Conservation (phyloP, 2,329 filamentous ascomycete species). For the Aureobasidium pullulans region DNA sequence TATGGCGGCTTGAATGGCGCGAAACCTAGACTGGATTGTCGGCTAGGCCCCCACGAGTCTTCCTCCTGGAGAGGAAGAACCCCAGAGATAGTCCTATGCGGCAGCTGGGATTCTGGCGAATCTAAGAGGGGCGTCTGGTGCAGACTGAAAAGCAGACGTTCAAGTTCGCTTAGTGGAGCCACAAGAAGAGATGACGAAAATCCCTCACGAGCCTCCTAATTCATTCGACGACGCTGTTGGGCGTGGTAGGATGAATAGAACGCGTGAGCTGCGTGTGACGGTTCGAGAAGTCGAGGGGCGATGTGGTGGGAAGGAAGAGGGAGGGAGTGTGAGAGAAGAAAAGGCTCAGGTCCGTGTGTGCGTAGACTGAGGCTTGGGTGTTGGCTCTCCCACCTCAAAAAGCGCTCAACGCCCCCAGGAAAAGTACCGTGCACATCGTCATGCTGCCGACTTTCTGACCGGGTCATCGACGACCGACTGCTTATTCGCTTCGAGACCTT, state of each 20-base stretch:
- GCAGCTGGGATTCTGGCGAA: constrained; percentile 75
- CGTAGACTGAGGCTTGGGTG: neutral
- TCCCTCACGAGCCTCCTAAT: neutral
- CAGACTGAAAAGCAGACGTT: constrained; percentile 37
- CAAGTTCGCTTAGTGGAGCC: constrained; percentile 30
- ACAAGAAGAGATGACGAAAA: constrained; percentile 24
- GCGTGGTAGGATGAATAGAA: neutral
- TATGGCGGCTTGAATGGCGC: constrained; percentile 95
- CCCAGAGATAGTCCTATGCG: constrained; percentile 98
- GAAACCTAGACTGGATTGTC: constrained; percentile 74
- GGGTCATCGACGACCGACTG: neutral
- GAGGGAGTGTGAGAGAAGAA: neutral
- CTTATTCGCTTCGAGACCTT: too few relatives aligned
- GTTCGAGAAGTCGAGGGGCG: neutral
- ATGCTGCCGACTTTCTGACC: neutral
- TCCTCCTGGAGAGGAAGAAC: constrained; percentile 99
- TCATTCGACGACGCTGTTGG: constrained; percentile 5
- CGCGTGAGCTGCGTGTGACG: neutral
- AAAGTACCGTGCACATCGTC: neutral
- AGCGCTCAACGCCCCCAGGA: neutral
- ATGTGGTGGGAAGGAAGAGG: neutral
- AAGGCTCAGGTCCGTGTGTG: neutral
- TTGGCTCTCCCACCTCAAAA: neutral
- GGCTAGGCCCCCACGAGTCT: constrained; percentile 99
- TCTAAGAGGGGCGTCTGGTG: constrained; percentile 43